Percentiles rank a stretch among this genome's conserved stretches.
phyloP scores from a whole-genome alignment of 306 rosid genomes.

The Quercus robur region DNA sequence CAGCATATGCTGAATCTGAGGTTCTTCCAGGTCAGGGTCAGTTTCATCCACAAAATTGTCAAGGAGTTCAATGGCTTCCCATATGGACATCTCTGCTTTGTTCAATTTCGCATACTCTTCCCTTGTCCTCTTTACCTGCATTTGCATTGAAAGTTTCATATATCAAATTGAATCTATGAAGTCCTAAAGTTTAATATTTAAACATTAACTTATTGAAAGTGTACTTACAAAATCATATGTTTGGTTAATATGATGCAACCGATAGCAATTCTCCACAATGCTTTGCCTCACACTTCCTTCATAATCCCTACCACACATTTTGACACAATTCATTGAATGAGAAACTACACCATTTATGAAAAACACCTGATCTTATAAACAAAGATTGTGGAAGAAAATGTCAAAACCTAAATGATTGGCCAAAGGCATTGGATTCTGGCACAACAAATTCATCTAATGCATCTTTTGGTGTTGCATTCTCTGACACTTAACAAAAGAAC shows the following conservation, averaged over 20 bases:
- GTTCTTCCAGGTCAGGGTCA: conserved; percentile 23
- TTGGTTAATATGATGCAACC: conserved; percentile 38
- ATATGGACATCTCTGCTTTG: conserved; percentile 43
- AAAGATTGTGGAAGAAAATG: background rate
- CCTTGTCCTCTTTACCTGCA: no score
- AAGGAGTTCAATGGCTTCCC: conserved; percentile 46
- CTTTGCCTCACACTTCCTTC: conserved; percentile 32
- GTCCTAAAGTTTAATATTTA: background rate
- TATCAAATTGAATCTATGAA: background rate
- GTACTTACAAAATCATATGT: conserved; percentile 38
- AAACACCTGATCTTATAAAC: background rate
- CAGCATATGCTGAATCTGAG: conserved; percentile 19
- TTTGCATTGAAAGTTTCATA: no score
- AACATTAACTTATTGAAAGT: background rate
- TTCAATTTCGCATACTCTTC: conserved; percentile 19
- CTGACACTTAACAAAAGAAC: background rate
- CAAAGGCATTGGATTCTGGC: background rate
- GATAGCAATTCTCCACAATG: conserved; percentile 36
- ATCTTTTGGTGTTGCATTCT: no score
- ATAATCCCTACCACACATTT: conserved; percentile 22
- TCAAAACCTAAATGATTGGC: conserved; percentile 1
- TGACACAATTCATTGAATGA: no score
- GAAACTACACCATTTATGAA: no score
- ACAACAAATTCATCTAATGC: background rate
- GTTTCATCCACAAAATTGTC: conserved; percentile 35